Evolutionary conservation across 306 rosid genomes (phyloP).

Genomic region (Gleditsia sinensis): DNA sequence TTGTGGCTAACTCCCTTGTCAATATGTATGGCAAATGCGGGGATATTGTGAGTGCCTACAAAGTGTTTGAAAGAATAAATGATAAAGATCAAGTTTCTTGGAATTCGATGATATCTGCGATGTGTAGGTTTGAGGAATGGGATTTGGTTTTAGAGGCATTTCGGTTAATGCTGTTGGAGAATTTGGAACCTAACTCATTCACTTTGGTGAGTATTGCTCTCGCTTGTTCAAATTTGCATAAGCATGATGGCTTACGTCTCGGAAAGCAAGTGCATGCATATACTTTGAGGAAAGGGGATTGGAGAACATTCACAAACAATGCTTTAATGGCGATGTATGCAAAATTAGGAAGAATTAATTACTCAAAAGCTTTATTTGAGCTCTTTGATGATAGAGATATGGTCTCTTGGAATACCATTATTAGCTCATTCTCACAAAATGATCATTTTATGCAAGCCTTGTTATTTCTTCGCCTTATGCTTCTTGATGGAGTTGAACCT

Average conservation of each 20-base stretch:
- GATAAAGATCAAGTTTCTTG: slow-evolving; percentile 78
- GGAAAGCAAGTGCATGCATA: slow-evolving; percentile 80
- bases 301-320: slow-evolving; percentile 63
- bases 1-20: slow-evolving; percentile 71
- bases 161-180: slow-evolving; percentile 56
- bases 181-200: slow-evolving; percentile 67
- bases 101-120: slow-evolving; percentile 69
- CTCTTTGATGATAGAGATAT: slow-evolving; percentile 67
- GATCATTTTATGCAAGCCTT: slow-evolving; percentile 67
- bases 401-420: slow-evolving; percentile 81
- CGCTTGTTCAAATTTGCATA: slow-evolving; percentile 62
- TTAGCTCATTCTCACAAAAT: slow-evolving; percentile 75
- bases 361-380: slow-evolving; percentile 63
- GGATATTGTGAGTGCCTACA: slow-evolving; percentile 47
- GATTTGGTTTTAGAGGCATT: slow-evolving; percentile 58
- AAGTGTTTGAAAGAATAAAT: slow-evolving; percentile 59
- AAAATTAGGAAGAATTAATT: slow-evolving; percentile 54
- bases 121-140: slow-evolving; percentile 73
- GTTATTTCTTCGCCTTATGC: slow-evolving; percentile 49
- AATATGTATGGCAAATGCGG: slow-evolving; percentile 77
- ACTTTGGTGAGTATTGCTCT: slow-evolving; percentile 70
- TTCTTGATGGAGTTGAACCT: slow-evolving; percentile 56
- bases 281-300: slow-evolving; percentile 52
- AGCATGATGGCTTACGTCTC: slow-evolving; percentile 46
- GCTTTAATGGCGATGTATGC: slow-evolving; percentile 86